Percentiles rank a stretch among this genome's conserved stretches.
phyloP scores from a whole-genome alignment of 192 early-diverging fungal species.

The Umbelopsis isabellina region DNA sequence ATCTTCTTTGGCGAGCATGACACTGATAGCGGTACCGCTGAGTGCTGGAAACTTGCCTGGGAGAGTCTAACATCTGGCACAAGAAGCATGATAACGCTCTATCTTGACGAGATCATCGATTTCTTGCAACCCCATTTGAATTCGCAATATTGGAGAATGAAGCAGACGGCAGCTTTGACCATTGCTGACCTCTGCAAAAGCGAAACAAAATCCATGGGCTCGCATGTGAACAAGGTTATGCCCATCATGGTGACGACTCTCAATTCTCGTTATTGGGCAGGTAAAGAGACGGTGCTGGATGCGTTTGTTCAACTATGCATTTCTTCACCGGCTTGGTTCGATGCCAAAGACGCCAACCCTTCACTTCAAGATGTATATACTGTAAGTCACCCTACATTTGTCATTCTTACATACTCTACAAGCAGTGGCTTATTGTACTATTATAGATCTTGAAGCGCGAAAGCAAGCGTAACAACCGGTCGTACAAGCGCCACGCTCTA shows the following conservation, averaged over 20 bases:
- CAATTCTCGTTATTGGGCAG: constrained; percentile 76
- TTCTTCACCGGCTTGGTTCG: constrained; percentile 57
- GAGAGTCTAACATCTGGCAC: constrained; percentile 72
- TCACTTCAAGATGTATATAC: constrained; percentile 45
- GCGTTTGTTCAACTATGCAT: constrained; percentile 59
- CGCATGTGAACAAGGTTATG: constrained; percentile 52
- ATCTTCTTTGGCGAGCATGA: constrained; percentile 74
- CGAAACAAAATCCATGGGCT: constrained; percentile 47
- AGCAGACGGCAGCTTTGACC: constrained; percentile 71
- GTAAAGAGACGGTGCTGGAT: constrained; percentile 78
- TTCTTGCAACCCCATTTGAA: constrained; percentile 56
- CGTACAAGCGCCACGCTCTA: constrained; percentile 69
- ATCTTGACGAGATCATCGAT: constrained; percentile 64
- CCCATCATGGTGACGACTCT: constrained; percentile 66
- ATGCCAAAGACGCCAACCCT: constrained; percentile 22
- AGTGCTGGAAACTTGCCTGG: constrained; percentile 75
- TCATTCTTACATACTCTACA: neutral
- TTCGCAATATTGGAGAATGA: constrained; percentile 76
- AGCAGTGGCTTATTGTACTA: neutral
- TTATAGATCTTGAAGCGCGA: constrained; percentile 69
- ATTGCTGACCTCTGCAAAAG: constrained; percentile 65
- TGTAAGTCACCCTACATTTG: constrained; percentile 30
- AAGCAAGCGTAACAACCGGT: constrained; percentile 72
- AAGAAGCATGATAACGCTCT: constrained; percentile 63
- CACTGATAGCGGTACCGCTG: constrained; percentile 53